phyloP scores from a whole-genome alignment of 2,329 filamentous ascomycete genomes.

The Aspergillus pseudoterreus region DNA sequence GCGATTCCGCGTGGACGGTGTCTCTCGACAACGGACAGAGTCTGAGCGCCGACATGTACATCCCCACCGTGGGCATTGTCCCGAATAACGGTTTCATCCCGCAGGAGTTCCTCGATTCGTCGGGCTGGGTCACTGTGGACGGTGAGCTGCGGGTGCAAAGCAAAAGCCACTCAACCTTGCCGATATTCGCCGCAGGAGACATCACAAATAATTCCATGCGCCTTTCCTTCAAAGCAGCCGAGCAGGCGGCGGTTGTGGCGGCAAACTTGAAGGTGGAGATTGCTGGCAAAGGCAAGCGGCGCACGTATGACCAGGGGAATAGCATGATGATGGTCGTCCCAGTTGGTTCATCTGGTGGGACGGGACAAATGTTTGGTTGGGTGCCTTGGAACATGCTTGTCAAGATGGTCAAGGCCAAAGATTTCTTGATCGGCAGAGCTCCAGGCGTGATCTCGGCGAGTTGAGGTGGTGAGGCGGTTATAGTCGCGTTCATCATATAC shows the following conservation, averaged over 20 bases:
- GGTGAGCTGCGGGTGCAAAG: constrained; percentile 23
- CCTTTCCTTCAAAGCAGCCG: constrained; percentile 21
- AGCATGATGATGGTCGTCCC: constrained; percentile 28
- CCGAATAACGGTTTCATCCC: constrained; percentile 55
- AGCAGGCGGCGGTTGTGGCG: constrained; percentile 24
- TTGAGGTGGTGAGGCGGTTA: not conserved
- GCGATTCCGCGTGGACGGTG: constrained; percentile 41
- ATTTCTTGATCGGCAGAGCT: constrained; percentile 35
- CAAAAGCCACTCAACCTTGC: not conserved
- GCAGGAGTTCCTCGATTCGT: constrained; percentile 40
- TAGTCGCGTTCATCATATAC: too few species aligned
- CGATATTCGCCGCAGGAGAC: constrained; percentile 30
- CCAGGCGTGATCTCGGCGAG: not conserved
- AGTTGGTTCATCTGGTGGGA: constrained; percentile 24
- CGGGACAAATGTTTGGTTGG: constrained; percentile 32
- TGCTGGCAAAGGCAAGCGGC: constrained; percentile 14
- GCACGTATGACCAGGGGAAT: constrained; percentile 19
- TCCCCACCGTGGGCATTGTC: constrained; percentile 49
- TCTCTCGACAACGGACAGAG: constrained; percentile 45
- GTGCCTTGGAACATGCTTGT: constrained; percentile 40
- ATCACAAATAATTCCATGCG: constrained; percentile 27
- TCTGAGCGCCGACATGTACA: constrained; percentile 50
- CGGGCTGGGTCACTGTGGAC: constrained; percentile 50
- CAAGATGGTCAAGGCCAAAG: constrained; percentile 41
- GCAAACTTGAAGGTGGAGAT: constrained; percentile 28